These are phyloP conservation scores for Pseudoperonospora humuli DNA, from an alignment of 352 stramenopile species.

Conservation along the genomic window DNA sequence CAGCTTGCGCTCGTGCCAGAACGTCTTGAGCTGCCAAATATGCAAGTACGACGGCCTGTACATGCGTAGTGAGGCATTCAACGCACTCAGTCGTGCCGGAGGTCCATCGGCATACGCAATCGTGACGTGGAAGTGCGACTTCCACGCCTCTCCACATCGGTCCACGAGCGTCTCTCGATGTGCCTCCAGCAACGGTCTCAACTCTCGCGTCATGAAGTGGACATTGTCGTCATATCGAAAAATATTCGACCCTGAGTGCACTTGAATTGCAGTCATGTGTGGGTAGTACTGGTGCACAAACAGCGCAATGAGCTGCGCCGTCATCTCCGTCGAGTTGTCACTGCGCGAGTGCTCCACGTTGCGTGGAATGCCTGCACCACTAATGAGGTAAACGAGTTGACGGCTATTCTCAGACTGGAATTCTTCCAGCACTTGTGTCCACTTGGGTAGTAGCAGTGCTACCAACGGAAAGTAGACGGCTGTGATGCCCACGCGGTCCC, in stretches of 20 bases:
- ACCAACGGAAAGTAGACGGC: constrained; percentile 94
- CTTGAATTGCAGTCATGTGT: constrained; percentile 89
- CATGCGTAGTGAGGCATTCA: constrained; percentile 92
- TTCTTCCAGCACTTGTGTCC: constrained; percentile 72
- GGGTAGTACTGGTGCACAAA: constrained; percentile 91
- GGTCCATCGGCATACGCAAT: constrained; percentile 96
- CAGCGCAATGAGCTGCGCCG: constrained; percentile 87
- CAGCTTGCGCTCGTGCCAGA: constrained; percentile 96
- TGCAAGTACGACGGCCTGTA: constrained; percentile 95
- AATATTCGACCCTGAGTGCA: constrained; percentile 96
- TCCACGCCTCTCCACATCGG: constrained; percentile 88
- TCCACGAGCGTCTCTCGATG: constrained; percentile 92
- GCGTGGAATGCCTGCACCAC: constrained; percentile 91
- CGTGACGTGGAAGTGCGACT: constrained; percentile 92
- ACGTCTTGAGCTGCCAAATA: constrained; percentile 98
- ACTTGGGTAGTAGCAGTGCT: constrained; percentile 90
- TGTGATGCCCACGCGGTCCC: constrained; percentile 61
- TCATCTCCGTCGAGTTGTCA: constrained; percentile 94
- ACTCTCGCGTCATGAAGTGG: constrained; percentile 93
- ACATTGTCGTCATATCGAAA: constrained; percentile 95
- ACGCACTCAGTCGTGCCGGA: constrained; percentile 90
- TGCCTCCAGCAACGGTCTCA: constrained; percentile 90
- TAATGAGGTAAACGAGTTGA: constrained; percentile 94
- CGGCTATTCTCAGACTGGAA: constrained; percentile 76
- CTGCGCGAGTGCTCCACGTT: constrained; percentile 88